phyloP scores from a whole-genome alignment of 148 eudicot genomes.

The Gaultheria prostrata region DNA sequence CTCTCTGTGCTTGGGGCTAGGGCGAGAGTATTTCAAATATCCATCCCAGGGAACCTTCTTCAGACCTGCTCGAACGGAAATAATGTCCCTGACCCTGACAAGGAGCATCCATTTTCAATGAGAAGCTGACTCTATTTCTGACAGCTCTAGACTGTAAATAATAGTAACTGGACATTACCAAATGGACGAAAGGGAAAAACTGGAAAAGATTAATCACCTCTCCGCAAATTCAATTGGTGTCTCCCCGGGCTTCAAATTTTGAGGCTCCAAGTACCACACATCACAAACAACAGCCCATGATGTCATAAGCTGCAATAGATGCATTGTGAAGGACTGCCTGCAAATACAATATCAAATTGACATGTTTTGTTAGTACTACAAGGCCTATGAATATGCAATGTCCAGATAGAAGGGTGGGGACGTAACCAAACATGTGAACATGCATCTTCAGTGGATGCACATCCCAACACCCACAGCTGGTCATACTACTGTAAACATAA shows the following conservation, averaged over 20 bases:
- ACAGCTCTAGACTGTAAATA: neutral
- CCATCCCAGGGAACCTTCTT: slow-evolving; percentile 99
- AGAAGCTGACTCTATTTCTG: neutral
- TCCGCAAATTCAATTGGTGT: slow-evolving; percentile 96
- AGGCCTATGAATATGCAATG: neutral
- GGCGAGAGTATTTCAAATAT: slow-evolving; percentile 90
- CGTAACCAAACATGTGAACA: neutral
- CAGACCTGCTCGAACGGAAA: slow-evolving; percentile 86
- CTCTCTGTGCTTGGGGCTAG: slow-evolving; percentile 93
- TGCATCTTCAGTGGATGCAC: neutral
- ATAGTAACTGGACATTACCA: neutral
- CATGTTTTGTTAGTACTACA: neutral
- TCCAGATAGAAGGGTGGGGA: neutral
- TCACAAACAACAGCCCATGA: slow-evolving; percentile 99
- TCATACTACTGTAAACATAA: neutral
- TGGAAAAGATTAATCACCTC: slow-evolving; percentile 41
- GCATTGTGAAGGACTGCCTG: slow-evolving; percentile 96
- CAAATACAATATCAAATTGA: slow-evolving; percentile 12
- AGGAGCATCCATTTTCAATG: slow-evolving; percentile 8
- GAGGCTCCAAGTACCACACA: slow-evolving; percentile 98
- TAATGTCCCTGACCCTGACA: slow-evolving; percentile 80
- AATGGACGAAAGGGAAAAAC: neutral
- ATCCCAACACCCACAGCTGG: neutral
- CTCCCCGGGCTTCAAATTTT: slow-evolving; percentile 79
- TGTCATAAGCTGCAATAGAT: slow-evolving; percentile 94